Percentiles rank a stretch among this genome's conserved stretches.
phyloP scores from a whole-genome alignment of 305 asterid genomes.

The Striga hermonthica region DNA sequence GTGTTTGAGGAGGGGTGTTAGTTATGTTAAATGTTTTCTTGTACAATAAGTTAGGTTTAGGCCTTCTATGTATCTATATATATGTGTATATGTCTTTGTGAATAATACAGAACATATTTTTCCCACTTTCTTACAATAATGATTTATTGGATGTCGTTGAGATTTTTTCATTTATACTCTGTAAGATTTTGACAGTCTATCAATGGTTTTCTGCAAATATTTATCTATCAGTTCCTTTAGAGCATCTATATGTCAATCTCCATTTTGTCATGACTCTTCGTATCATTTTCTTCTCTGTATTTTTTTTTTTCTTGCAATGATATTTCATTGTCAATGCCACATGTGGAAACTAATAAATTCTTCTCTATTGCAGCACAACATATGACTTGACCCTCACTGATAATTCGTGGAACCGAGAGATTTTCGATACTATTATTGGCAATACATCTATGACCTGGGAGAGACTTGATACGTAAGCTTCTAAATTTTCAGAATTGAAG shows the following conservation, averaged over 20 bases:
- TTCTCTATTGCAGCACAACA: slow-evolving; percentile 45
- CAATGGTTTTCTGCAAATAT: slow-evolving; percentile 4
- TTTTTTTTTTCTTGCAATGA: not conserved
- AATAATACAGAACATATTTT: too few species aligned
- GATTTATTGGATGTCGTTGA: not conserved
- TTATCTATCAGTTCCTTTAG: not conserved
- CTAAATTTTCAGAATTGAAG: not conserved
- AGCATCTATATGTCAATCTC: not conserved
- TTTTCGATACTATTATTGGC: slow-evolving; percentile 53
- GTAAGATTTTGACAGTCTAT: not conserved
- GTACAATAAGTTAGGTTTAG: too few species aligned
- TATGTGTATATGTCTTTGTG: too few species aligned
- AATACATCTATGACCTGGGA: slow-evolving; percentile 67
- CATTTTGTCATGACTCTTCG: not conserved
- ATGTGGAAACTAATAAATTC: slow-evolving; percentile 20
- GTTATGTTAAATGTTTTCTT: too few species aligned
- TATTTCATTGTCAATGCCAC: not conserved
- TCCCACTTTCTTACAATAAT: too few species aligned
- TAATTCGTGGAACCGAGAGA: slow-evolving; percentile 51
- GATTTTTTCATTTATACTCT: not conserved
- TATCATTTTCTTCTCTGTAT: slow-evolving; percentile 13
- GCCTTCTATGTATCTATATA: too few species aligned
- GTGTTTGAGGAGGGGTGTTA: too few species aligned
- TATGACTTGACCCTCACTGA: slow-evolving; percentile 61
- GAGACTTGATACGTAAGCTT: slow-evolving; percentile 51